A percentile compares a stretch with the other conserved stretches of the same genome.
These are phyloP conservation scores for Aspergillus sp. DNA, from an alignment of 2,329 filamentous ascomycete species.

Conservation along the genomic window DNA sequence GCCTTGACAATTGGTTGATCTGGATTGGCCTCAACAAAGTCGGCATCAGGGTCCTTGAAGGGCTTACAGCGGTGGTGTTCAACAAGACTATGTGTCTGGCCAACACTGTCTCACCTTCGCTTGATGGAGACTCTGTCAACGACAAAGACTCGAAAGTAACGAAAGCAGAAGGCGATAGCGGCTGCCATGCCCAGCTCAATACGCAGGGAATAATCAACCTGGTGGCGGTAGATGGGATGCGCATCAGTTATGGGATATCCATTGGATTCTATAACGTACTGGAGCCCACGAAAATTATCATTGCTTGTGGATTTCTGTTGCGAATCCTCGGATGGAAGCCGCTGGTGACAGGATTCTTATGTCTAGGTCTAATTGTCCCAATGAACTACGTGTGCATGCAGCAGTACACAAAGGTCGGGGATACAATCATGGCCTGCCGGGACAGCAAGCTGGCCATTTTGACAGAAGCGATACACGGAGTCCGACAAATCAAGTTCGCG, in stretches of 20 bases:
- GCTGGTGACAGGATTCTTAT: not conserved
- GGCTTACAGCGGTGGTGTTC: too few relatives aligned
- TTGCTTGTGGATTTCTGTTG: not conserved
- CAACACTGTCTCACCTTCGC: too few relatives aligned
- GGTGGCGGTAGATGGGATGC: not conserved
- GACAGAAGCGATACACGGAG: conserved; percentile 74
- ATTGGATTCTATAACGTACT: not conserved
- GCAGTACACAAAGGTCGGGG: not conserved
- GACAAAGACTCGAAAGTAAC: too few relatives aligned
- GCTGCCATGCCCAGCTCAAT: too few relatives aligned
- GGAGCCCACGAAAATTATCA: not conserved
- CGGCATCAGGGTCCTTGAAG: too few relatives aligned
- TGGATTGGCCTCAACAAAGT: too few relatives aligned
- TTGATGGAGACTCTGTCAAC: too few relatives aligned
- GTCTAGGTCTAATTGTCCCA: not conserved
- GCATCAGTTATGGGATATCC: not conserved
- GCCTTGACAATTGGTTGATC: too few relatives aligned
- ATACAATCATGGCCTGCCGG: not conserved
- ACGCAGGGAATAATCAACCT: not conserved
- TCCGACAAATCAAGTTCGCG: conserved; percentile 82
- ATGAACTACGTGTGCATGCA: not conserved
- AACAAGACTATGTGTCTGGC: too few relatives aligned
- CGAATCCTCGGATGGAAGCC: not conserved
- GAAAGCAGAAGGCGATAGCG: too few relatives aligned
- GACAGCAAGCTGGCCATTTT: conserved; percentile 58